phyloP scores from a whole-genome alignment of 2,329 filamentous ascomycete species.

The Cercospora sesami region DNA sequence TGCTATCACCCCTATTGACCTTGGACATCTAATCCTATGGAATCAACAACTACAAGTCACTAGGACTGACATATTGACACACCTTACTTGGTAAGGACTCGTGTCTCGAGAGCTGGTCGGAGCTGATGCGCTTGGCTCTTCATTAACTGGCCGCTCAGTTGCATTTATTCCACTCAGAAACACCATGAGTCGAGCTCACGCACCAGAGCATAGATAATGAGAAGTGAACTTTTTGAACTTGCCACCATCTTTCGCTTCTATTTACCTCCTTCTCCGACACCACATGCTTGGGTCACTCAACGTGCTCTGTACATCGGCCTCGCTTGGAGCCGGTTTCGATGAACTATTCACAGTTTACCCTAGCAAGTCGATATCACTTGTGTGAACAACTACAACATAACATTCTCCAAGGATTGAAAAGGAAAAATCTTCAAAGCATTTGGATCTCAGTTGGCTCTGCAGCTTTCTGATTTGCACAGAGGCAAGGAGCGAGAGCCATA shows the following conservation, averaged over 20 bases:
- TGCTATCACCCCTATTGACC: no score
- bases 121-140: no score
- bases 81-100: no score
- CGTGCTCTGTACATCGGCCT: not conserved
- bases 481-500: not conserved
- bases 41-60: no score
- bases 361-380: not conserved
- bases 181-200: not conserved
- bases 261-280: not conserved
- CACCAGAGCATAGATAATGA: not conserved
- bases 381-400: not conserved
- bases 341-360: not conserved
- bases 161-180: not conserved
- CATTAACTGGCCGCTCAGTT: not conserved
- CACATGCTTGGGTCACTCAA: not conserved
- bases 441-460: not conserved
- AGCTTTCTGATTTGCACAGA: not conserved
- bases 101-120: no score
- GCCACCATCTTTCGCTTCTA: not conserved
- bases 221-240: not conserved
- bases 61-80: no score
- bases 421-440: not conserved
- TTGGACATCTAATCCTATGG: no score
- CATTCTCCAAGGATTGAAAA: not conserved
- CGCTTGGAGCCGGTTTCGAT: not conserved